Base-by-base conservation (phyloP, 2,329 filamentous ascomycete species). In the Pestalotiopsis sp. region DNA sequence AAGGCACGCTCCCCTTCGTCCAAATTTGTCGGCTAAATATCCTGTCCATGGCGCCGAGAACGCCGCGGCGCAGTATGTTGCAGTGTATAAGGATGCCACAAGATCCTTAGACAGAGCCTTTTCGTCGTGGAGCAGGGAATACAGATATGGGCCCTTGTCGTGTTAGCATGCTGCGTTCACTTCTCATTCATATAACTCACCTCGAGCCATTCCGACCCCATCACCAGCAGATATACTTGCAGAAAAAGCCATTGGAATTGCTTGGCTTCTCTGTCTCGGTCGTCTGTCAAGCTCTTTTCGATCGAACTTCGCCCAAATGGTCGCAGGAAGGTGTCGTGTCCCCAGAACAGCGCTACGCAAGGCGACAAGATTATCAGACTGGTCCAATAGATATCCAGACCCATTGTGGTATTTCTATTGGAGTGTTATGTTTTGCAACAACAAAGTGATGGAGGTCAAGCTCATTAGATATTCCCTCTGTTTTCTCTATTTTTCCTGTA, bases 161-260 rank as follows among this genome's bases (percentile, higher is more conserved):
- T 35, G 5, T 61, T 10, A 61, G 58, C 26, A 14, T 39, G 13
- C 24, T 13, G n/a, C 20, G n/a, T 39, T 35, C 5, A 24, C 1
- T 24, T n/a, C 55, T n/a, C n/a, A 24, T 38, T 22, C 7, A 10
- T 5, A 14, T 17, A 26, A 38, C 75, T 71, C 71, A 82, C 82
- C 77, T 85, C 83, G 35, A 86, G 80, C 84, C 83, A 86, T 73
- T 86, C 84, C 9, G 84, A 81, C 64, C 78, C 83, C 80, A 85
- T 84, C 26, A 84, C 81, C 4, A 86, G 77, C 68, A 81, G 78
- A 65, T 85, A 86, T 38, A 85, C 83, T 22, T 68, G 69, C 55
- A 77, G 44, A 66, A 77, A 77, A 4, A 65, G 71, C 62, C 22
- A 62, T 22, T 69, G 69, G 35, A 77, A 73, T 7, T 66, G 48